phyloP scores from a whole-genome alignment of 2,329 filamentous ascomycete genomes.

The Drechslerella dactyloides region DNA sequence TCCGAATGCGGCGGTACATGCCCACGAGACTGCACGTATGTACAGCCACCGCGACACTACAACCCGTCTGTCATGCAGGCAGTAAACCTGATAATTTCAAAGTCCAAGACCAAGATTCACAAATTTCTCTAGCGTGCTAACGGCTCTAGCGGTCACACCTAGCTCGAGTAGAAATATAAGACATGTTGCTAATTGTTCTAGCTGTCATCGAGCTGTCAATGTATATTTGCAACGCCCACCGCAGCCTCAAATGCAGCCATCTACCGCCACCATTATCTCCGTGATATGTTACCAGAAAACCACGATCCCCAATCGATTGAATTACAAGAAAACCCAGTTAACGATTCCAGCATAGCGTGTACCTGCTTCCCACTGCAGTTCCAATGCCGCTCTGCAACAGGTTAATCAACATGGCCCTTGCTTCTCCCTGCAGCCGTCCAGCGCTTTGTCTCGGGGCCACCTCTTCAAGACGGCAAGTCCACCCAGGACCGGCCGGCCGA shows the following conservation, averaged over 20 bases:
- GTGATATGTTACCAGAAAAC: no score
- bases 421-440: not conserved
- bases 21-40: not conserved
- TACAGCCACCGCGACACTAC: constrained; percentile 3
- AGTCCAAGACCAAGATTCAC: no score
- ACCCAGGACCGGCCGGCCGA: not conserved
- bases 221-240: not conserved
- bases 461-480: constrained; percentile 2
- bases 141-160: no score
- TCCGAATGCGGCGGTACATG: not conserved
- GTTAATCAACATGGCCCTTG: no score
- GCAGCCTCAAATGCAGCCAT: not conserved
- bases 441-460: not conserved
- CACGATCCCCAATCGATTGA: not conserved
- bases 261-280: no score
- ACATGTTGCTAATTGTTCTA: no score
- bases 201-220: not conserved
- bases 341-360: constrained; percentile 2
- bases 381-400: no score
- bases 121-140: no score
- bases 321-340: not conserved
- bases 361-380: not conserved
- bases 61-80: not conserved
- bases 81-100: no score
- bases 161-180: no score